phyloP scores from a whole-genome alignment of 148 eudicot genomes.

The Diospyros kaki region DNA sequence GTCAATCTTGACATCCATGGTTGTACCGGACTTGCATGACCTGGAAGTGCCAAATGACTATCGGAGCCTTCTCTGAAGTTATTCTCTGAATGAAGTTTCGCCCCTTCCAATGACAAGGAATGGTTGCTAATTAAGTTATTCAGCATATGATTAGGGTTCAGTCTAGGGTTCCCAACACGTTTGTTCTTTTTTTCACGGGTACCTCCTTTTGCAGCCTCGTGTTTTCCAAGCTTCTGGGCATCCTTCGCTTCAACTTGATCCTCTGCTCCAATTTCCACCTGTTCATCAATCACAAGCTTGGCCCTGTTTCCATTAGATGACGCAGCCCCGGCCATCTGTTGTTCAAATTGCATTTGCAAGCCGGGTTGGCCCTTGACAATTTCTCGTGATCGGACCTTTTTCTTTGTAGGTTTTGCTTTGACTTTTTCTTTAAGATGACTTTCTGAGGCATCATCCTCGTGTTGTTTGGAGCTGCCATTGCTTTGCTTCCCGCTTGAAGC shows the following conservation, averaged over 20 bases:
- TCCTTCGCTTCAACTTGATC: constrained; percentile 11
- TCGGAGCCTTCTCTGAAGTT: constrained; percentile 31
- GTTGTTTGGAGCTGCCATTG: constrained; percentile 19
- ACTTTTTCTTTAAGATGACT: constrained; percentile 18
- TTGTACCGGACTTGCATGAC: constrained; percentile 52
- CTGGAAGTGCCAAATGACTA: constrained; percentile 30
- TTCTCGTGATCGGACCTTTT: constrained; percentile 24
- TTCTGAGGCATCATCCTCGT: constrained; percentile 17
- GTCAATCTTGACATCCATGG: constrained; percentile 55
- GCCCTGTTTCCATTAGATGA: constrained; percentile 19
- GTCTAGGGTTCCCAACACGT: constrained; percentile 28
- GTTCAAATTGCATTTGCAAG: constrained; percentile 39
- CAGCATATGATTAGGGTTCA: constrained; percentile 23
- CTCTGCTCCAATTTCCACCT: constrained; percentile 10
- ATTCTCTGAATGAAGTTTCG: constrained; percentile 31
- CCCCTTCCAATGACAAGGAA: constrained; percentile 45
- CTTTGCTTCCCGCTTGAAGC: constrained; percentile 23
- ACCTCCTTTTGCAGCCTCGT: constrained; percentile 21
- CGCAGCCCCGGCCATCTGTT: constrained; percentile 31
- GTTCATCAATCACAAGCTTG: not conserved
- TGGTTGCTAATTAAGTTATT: constrained; percentile 32
- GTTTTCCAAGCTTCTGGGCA: constrained; percentile 16
- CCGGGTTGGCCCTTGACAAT: constrained; percentile 25
- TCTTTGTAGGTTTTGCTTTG: constrained; percentile 22
- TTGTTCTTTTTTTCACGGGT: constrained; percentile 29